A percentile compares a stretch with the other conserved stretches of the same genome.
These are phyloP conservation scores for Calonectria hawksworthii DNA, from an alignment of 2,329 filamentous ascomycete species.

Conservation along the genomic window DNA sequence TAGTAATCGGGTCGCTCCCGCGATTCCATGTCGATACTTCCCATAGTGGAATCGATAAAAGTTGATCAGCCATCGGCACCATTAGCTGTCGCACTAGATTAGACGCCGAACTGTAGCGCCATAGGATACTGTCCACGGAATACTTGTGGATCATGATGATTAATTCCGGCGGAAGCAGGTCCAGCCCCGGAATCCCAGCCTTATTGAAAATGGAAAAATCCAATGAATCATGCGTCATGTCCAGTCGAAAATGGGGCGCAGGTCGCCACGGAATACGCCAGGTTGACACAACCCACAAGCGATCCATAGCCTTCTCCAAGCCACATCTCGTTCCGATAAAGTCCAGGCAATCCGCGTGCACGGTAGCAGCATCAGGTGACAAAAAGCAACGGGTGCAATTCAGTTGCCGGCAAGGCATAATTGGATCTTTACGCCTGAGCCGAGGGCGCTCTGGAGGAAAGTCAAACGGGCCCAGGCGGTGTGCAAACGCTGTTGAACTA, in stretches of 20 bases:
- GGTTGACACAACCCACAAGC: background rate
- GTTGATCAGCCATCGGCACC: background rate
- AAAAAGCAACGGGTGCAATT: background rate
- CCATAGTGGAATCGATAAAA: background rate
- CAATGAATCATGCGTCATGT: background rate
- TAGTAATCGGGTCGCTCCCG: background rate
- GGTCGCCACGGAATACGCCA: background rate
- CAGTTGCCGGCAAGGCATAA: background rate
- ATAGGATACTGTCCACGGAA: background rate
- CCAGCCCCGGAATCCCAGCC: background rate
- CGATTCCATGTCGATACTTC: background rate
- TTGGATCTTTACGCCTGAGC: background rate
- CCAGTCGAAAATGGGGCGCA: background rate
- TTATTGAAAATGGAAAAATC: background rate
- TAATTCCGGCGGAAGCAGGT: background rate
- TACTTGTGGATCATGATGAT: background rate
- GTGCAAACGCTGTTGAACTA: background rate
- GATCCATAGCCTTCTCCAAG: background rate
- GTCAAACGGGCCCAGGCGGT: background rate
- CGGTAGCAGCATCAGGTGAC: background rate
- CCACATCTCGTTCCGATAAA: background rate
- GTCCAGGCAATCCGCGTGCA: background rate
- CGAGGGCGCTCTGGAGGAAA: background rate
- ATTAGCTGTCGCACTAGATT: background rate
- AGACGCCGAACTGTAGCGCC: background rate